Evolutionary conservation across 805 yeast species (phyloP).

Genomic region (Suhomyces xylopsoci): DNA sequence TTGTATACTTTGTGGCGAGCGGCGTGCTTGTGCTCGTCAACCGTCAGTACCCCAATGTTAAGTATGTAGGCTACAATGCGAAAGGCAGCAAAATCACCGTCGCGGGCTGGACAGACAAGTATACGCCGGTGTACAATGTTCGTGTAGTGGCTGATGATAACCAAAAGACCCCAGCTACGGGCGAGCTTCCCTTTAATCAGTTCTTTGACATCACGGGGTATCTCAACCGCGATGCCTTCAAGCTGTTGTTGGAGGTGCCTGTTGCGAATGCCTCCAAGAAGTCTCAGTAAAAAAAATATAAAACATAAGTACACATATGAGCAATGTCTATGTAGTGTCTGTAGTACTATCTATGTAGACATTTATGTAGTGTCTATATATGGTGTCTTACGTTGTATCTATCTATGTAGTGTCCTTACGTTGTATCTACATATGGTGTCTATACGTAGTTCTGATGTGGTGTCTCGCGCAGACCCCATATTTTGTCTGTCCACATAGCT

Average conservation of each 20-base stretch:
- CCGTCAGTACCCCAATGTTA: slow-evolving; percentile 40
- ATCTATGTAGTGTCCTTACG: no score
- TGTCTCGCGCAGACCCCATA: no score
- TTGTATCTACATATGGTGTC: no score
- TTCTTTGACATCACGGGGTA: slow-evolving; percentile 49
- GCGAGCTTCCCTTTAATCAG: slow-evolving; percentile 32
- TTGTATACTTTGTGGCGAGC: slow-evolving; percentile 36
- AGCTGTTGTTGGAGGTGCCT: slow-evolving; percentile 18
- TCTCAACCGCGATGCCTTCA: slow-evolving; percentile 35
- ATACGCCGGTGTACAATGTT: slow-evolving; percentile 45
- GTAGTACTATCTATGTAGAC: no score
- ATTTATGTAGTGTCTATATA: no score
- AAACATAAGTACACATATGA: no score
- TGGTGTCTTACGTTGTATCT: no score
- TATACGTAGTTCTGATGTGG: no score
- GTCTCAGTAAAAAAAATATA: neutral
- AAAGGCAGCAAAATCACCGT: slow-evolving; percentile 35
- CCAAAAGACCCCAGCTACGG: slow-evolving; percentile 11
- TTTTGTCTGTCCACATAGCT: no score
- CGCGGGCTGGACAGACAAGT: slow-evolving; percentile 40
- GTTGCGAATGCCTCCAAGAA: slow-evolving; percentile 16
- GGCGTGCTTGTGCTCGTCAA: slow-evolving; percentile 32
- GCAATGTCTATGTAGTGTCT: no score
- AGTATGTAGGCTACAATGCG: slow-evolving; percentile 42
- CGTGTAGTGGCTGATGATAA: slow-evolving; percentile 30